Evolutionary conservation across 139 green algal genomes (phyloP).

Genomic region (Mychonastes homosphaera): DNA sequence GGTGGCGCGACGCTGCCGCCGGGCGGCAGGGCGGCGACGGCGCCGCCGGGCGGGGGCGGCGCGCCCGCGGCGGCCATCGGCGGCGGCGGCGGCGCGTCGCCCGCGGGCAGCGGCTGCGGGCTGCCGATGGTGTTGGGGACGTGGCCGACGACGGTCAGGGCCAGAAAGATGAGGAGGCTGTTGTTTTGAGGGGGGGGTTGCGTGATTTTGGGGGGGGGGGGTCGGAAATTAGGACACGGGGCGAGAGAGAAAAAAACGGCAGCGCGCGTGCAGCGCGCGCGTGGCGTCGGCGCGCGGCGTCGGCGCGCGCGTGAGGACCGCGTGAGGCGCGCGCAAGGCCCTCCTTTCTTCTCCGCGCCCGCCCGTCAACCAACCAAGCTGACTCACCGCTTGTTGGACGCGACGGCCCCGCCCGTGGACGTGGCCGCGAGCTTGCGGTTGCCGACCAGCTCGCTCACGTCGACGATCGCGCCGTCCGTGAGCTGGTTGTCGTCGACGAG

Average conservation of each 20-base stretch:
- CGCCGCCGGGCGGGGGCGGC: no score
- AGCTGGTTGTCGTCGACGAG: constrained; percentile 33
- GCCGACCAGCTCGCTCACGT: constrained; percentile 50
- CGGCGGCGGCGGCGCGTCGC: not conserved
- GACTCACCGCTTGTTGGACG: constrained; percentile 12
- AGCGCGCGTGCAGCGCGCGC: not conserved
- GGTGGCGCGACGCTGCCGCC: not conserved
- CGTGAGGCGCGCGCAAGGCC: no score
- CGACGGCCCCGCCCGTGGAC: no score
- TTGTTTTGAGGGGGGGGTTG: no score
- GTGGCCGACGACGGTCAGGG: constrained; percentile 21
- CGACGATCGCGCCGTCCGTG: constrained; percentile 38
- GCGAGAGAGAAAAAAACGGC: not conserved
- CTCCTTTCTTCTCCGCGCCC: no score
- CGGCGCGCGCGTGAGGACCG: no score
- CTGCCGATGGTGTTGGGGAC: constrained; percentile 23
- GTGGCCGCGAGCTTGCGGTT: constrained; percentile 29
- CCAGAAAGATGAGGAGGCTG: constrained; percentile 60
- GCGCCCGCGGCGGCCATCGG: not conserved
- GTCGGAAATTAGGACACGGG: not conserved
- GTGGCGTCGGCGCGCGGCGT: no score
- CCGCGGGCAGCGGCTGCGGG: constrained; percentile 6
- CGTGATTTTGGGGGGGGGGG: not conserved
- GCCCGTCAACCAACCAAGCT: no score
- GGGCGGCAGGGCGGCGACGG: no score